A percentile compares a stretch with the other conserved stretches of the same genome.
These are phyloP conservation scores for Ustulina deusta DNA, from an alignment of 2,329 filamentous ascomycete species.

Conservation along the genomic window DNA sequence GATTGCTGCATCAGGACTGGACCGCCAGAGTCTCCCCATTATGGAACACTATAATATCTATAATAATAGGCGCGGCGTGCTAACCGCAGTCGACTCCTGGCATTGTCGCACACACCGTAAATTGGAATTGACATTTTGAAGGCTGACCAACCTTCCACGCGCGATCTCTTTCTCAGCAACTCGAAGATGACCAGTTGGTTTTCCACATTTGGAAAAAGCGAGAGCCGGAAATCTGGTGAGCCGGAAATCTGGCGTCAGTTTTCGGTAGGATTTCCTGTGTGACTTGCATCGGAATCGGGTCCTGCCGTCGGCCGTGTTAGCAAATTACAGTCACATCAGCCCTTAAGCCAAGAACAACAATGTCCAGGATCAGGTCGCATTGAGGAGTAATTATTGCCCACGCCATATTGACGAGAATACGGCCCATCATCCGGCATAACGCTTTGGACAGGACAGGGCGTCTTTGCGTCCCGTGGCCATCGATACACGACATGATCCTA, in stretches of 20 bases:
- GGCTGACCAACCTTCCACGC: background rate
- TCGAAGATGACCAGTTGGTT: conserved; percentile 20
- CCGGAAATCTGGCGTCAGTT: conserved; percentile 10
- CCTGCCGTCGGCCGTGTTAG: conserved; percentile 17
- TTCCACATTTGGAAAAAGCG: conserved; percentile 20
- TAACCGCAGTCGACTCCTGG: conserved; percentile 3
- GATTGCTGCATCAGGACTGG: conserved; percentile 26
- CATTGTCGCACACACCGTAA: conserved; percentile 3
- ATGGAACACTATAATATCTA: background rate
- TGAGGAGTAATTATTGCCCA: conserved; percentile 19
- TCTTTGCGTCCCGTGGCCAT: conserved; percentile 11
- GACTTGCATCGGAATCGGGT: conserved; percentile 16
- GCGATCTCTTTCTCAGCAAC: conserved; percentile 5
- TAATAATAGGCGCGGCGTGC: background rate
- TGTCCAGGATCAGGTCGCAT: conserved; percentile 25
- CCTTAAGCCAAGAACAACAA: conserved; percentile 24
- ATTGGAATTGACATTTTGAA: background rate
- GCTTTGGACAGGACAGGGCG: conserved; percentile 3
- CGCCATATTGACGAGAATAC: background rate
- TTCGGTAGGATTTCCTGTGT: conserved; percentile 1
- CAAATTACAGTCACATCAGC: conserved; percentile 18
- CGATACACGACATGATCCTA: background rate
- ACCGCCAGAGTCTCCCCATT: background rate
- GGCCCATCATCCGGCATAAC: background rate
- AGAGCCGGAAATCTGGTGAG: conserved; percentile 12